phyloP scores from a whole-genome alignment of 371 early-diverging fungal genomes.

The Phascolomyces articulosus region DNA sequence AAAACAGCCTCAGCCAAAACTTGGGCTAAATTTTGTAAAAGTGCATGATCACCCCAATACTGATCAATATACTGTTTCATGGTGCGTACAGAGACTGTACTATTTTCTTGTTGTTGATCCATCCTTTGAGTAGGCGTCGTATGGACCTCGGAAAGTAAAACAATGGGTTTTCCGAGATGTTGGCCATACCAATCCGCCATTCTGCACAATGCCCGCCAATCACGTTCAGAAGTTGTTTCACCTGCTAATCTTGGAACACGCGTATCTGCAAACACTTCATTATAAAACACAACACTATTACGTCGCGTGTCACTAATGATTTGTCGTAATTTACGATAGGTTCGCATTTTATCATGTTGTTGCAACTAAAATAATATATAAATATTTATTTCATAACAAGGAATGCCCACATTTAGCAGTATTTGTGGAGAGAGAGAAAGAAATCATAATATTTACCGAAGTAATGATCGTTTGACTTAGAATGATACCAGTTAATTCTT shows the following conservation, averaged over 20 bases:
- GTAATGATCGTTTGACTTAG: slow-evolving; percentile 69
- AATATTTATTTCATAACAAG: background rate
- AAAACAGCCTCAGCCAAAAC: slow-evolving; percentile 58
- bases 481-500: slow-evolving; percentile 63
- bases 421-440: background rate
- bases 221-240: slow-evolving; percentile 51
- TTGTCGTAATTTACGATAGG: slow-evolving; percentile 63
- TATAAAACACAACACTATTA: slow-evolving; percentile 65
- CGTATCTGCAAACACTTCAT: slow-evolving; percentile 62
- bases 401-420: too few species aligned
- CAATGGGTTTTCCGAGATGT: slow-evolving; percentile 53
- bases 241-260: slow-evolving; percentile 43
- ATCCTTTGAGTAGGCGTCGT: background rate
- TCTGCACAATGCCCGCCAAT: slow-evolving; percentile 62
- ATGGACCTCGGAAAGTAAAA: slow-evolving; percentile 58
- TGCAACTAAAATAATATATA: slow-evolving; percentile 48
- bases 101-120: background rate
- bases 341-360: slow-evolving; percentile 62
- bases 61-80: slow-evolving; percentile 47
- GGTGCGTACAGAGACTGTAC: slow-evolving; percentile 21
- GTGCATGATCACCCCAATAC: slow-evolving; percentile 39
- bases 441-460: slow-evolving; percentile 36
- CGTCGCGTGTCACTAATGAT: slow-evolving; percentile 60
- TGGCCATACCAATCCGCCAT: slow-evolving; percentile 61
- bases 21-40: slow-evolving; percentile 48